Conservation (phyloP, 2,329 filamentous ascomycete genomes). For the Cordyceps cateniannulata region DNA sequence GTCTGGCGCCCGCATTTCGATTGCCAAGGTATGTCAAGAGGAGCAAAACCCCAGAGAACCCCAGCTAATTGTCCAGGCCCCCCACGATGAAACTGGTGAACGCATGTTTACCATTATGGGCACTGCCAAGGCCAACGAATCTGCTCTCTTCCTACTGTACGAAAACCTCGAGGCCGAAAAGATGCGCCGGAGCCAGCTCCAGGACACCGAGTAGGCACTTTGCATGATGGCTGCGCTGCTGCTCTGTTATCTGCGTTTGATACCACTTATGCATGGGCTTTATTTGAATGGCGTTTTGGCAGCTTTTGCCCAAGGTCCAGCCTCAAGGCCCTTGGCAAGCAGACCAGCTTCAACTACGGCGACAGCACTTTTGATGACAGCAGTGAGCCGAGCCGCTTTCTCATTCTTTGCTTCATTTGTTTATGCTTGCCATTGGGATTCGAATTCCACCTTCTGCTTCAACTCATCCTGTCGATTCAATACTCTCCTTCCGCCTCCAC, state of each 20-base stretch:
- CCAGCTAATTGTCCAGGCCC: constrained; percentile 38
- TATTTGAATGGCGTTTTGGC: constrained; percentile 47
- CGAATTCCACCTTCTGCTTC: not conserved
- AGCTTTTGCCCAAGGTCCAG: constrained; percentile 32
- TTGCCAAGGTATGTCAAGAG: constrained; percentile 58
- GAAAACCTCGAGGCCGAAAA: constrained; percentile 99
- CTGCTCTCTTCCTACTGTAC: constrained; percentile 90
- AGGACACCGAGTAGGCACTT: constrained; percentile 42
- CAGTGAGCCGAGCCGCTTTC: constrained; percentile 5
- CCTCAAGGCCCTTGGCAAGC: constrained; percentile 37
- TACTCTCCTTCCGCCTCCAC: constrained; percentile 15
- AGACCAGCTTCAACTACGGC: constrained; percentile 30
- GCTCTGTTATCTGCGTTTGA: constrained; percentile 17
- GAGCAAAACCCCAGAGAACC: not conserved
- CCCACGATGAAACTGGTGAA: constrained; percentile 95
- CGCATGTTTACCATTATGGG: constrained; percentile 99
- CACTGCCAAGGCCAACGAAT: constrained; percentile 87
- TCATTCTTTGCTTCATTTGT: constrained; percentile 11
- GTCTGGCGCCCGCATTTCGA: constrained; percentile 93
- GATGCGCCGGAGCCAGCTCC: constrained; percentile 86
- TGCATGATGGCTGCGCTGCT: constrained; percentile 9
- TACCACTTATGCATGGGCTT: constrained; percentile 23
- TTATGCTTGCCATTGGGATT: constrained; percentile 1
- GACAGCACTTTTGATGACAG: constrained; percentile 26
- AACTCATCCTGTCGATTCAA: constrained; percentile 10